Evolutionary conservation across 306 rosid species (phyloP).

Genomic region (Malus orientalis): DNA sequence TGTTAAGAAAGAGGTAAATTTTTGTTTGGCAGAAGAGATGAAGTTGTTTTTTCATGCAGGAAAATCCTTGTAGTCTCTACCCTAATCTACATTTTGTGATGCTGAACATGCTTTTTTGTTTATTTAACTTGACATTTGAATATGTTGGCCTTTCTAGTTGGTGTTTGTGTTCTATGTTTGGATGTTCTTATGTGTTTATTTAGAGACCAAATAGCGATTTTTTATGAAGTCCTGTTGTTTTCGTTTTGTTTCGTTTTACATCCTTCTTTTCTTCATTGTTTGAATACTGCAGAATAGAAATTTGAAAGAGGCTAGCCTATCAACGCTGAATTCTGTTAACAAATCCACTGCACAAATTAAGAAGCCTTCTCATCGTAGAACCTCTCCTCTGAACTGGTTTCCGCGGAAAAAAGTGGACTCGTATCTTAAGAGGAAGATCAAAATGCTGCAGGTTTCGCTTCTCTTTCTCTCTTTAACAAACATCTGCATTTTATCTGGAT

Average conservation of each 20-base stretch:
- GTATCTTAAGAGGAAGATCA: slow-evolving; percentile 74
- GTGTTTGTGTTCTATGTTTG: neutral
- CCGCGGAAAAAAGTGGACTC: slow-evolving; percentile 82
- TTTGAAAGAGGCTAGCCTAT: slow-evolving; percentile 43
- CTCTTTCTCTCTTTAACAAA: neutral
- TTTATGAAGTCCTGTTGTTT: neutral
- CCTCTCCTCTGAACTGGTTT: slow-evolving; percentile 86
- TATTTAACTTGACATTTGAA: neutral
- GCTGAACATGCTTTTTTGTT: neutral
- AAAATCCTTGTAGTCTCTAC: no score
- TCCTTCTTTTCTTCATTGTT: neutral
- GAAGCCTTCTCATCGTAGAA: slow-evolving; percentile 74
- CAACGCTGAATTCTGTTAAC: slow-evolving; percentile 48
- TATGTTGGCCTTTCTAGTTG: neutral
- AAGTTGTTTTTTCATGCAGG: no score
- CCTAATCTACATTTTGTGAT: no score
- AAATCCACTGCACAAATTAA: slow-evolving; percentile 61
- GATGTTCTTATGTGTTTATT: neutral
- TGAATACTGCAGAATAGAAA: slow-evolving; percentile 48
- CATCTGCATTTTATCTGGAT: neutral
- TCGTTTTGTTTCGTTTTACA: neutral
- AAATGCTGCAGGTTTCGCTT: slow-evolving; percentile 75
- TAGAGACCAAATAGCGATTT: neutral
- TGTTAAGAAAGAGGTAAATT: neutral
- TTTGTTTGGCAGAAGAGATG: neutral